Percentiles rank a stretch among this genome's conserved stretches.
phyloP scores from a whole-genome alignment of 1,284 basidiomycete species.

The Chiua sp. region DNA sequence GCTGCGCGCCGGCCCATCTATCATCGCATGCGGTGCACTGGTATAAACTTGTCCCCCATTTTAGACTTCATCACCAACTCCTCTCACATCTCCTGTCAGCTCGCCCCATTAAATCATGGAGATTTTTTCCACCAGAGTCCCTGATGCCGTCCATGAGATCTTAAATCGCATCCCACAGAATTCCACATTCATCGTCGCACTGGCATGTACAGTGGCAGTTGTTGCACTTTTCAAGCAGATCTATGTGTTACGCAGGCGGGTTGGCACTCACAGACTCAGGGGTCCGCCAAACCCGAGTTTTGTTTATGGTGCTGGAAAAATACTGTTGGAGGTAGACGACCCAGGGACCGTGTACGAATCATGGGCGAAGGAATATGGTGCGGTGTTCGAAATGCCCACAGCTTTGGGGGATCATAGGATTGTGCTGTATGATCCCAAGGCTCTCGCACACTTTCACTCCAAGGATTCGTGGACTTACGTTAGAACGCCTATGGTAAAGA shows the following conservation, averaged over 20 bases:
- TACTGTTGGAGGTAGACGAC: constrained; percentile 7
- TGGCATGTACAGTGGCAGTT: background rate
- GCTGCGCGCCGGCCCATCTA: too few relatives aligned
- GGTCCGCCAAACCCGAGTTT: constrained; percentile 27
- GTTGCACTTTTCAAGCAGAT: constrained; percentile 5
- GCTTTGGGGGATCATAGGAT: constrained; percentile 46
- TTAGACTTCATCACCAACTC: too few relatives aligned
- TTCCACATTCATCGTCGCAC: background rate
- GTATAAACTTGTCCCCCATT: too few relatives aligned
- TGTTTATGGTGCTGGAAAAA: constrained; percentile 19
- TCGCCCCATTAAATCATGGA: background rate
- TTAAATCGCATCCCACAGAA: background rate
- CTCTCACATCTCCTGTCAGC: background rate
- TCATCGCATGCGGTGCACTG: too few relatives aligned
- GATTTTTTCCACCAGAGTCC: background rate
- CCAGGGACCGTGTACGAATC: constrained; percentile 18
- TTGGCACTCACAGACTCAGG: constrained; percentile 18
- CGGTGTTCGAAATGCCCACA: constrained; percentile 48
- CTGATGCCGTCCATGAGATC: background rate
- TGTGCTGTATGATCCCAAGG: constrained; percentile 58
- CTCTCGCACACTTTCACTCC: constrained; percentile 56
- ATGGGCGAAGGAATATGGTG: constrained; percentile 38
- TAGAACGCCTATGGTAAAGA: constrained; percentile 41
- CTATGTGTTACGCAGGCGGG: constrained; percentile 4
- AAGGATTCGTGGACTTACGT: constrained; percentile 56